Base-by-base conservation (phyloP, 805 yeast genomes). In the Wickerhamia fluorescens region DNA sequence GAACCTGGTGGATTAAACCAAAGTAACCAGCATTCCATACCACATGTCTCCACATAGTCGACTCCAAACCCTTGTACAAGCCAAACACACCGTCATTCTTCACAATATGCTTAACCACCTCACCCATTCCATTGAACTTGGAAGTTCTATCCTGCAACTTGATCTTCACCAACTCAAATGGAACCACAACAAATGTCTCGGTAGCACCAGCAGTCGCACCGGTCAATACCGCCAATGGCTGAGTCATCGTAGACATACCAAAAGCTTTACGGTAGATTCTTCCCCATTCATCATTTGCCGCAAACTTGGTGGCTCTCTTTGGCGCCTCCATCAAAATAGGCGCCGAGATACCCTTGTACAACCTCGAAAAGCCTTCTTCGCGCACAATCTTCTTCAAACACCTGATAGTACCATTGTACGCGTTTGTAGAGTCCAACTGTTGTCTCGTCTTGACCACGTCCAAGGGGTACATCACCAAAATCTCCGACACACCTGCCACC, bases 301-400 rank as follows among this genome's bases (percentile, higher is more conserved):
- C 96, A 54, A 92, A 92, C 59, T 92, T 92, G 42, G 95, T 88
- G 23, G 98, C 98, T 66, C 99, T 78, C 69, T 92, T 92, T 41
- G 98, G 98, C 9, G 97, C 98, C 59, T 92, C 99, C 98, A 92
- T 92, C 48, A 92, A 68, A 44, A 92, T 85, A 19, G 99, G 99
- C 14, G 98, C 95, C 17, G 83, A 65, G 47, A 92, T 92, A 42
- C 99, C 99, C 52, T 88, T 78, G 62, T 92, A 92, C 34, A 89
- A 71, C 39, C 92, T 70, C 7, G 80, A 60, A 23, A 76, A 69
- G 29, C 98, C 98, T 58, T 92, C 98, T 43, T 74, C 77, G 46
- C 73, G 75, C 45, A 92, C 71, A 44, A 92, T 89, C 59, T 88
- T 87, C 38, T 69, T 59, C 44, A 92, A 58, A 54, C 95, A 85